Conservation (phyloP, 176 grass and related monocot genomes). For the Alloteropsis semialata region DNA sequence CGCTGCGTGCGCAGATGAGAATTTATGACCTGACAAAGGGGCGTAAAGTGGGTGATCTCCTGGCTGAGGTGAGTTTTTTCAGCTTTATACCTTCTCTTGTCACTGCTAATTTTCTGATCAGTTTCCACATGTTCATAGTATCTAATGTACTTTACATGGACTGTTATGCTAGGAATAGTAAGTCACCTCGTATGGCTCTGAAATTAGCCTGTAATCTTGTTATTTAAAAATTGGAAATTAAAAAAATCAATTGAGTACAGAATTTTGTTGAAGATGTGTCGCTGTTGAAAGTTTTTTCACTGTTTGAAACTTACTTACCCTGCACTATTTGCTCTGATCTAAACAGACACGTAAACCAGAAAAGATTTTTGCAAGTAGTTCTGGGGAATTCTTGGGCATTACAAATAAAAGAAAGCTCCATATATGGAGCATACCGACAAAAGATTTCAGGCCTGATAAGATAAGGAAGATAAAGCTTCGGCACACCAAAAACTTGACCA, state of each 20-base stretch:
- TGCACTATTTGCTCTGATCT: neutral
- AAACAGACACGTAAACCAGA: conserved; percentile 72
- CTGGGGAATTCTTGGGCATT: conserved; percentile 77
- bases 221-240: neutral
- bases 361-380: conserved; percentile 46
- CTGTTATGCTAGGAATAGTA: neutral
- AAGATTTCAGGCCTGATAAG: conserved; percentile 56
- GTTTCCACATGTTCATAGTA: neutral
- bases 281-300: neutral
- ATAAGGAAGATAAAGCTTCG: conserved; percentile 83
- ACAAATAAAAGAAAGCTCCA: conserved; percentile 59
- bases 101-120: neutral
- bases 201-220: neutral
- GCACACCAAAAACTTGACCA: conserved; percentile 60
- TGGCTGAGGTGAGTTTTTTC: conserved; percentile 58
- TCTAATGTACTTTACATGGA: neutral
- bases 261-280: neutral
- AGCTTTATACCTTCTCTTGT: neutral
- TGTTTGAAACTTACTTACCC: neutral
- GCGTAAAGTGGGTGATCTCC: conserved; percentile 34
- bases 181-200: neutral
- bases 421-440: conserved; percentile 64
- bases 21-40: conserved; percentile 67
- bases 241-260: neutral
- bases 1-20: conserved; percentile 44